phyloP scores from a whole-genome alignment of 1,284 basidiomycete genomes.

The Cryptococcus hybrid region DNA sequence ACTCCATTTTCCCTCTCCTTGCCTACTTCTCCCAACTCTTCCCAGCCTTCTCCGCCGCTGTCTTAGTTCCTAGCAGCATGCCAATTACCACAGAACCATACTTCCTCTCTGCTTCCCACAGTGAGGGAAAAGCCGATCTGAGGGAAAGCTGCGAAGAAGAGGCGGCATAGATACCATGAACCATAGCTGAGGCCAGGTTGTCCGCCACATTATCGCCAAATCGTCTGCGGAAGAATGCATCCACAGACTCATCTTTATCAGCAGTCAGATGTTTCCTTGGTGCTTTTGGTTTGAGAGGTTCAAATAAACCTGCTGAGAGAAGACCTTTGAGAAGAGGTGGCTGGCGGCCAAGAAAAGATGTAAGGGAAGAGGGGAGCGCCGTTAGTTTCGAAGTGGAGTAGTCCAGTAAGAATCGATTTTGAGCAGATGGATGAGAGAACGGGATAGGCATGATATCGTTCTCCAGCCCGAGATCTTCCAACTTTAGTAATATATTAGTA shows the following conservation, averaged over 20 bases:
- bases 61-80: conserved; percentile 55
- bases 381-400: conserved; percentile 9
- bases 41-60: conserved; percentile 46
- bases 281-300: conserved; percentile 57
- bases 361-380: conserved; percentile 47
- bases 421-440: conserved; percentile 39
- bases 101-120: conserved; percentile 67
- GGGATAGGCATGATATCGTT: conserved; percentile 37
- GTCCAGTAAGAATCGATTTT: conserved; percentile 42
- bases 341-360: conserved; percentile 52
- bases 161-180: conserved; percentile 91
- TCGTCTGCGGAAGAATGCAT: conserved; percentile 71
- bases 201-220: conserved; percentile 72
- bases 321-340: conserved; percentile 57
- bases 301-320: conserved; percentile 59
- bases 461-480: conserved; percentile 22
- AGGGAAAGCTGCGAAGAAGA: conserved; percentile 74
- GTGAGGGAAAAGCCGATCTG: conserved; percentile 68
- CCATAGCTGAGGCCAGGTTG: conserved; percentile 74
- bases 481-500: conserved; percentile 12
- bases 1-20: conserved; percentile 36
- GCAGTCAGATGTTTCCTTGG: conserved; percentile 22
- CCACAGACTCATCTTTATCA: conserved; percentile 73
- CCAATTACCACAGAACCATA: conserved; percentile 67
- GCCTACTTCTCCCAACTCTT: conserved; percentile 53